Conservation (phyloP, 2,329 filamentous ascomycete species). For the Neoscytalidium dimidiatum region DNA sequence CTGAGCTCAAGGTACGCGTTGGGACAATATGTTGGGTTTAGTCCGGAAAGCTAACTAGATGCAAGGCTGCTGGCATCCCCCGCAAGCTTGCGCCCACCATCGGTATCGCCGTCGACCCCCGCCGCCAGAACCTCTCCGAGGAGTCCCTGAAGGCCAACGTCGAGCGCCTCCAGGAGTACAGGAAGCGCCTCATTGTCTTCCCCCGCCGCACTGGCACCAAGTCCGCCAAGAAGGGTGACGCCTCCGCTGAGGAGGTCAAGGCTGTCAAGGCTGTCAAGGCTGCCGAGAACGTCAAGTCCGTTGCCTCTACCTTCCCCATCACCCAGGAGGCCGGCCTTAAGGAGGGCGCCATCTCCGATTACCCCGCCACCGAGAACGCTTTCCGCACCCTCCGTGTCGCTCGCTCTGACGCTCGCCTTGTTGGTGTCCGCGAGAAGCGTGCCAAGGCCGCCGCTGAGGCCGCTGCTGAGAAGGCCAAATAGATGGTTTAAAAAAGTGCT, state of each 20-base stretch:
- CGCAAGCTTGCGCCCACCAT: slow-evolving; percentile 93
- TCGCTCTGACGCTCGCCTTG: slow-evolving; percentile 78
- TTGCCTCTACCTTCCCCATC: slow-evolving; percentile 70
- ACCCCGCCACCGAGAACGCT: slow-evolving; percentile 75
- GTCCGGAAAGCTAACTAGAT: slow-evolving; percentile 7
- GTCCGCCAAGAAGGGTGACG: slow-evolving; percentile 88
- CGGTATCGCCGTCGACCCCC: slow-evolving; percentile 94
- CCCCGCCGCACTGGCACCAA: slow-evolving; percentile 80
- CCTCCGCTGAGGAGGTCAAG: slow-evolving; percentile 79
- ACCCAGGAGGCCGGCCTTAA: slow-evolving; percentile 70
- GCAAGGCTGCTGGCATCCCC: slow-evolving; percentile 89
- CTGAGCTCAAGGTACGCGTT: slow-evolving; percentile 89
- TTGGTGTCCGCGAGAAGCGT: slow-evolving; percentile 90
- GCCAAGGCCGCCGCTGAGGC: slow-evolving; percentile 84
- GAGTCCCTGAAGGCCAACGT: slow-evolving; percentile 95
- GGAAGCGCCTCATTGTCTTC: slow-evolving; percentile 94
- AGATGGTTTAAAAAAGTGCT: slow-evolving; percentile 39
- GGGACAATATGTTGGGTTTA: background rate
- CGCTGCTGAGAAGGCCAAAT: slow-evolving; percentile 80
- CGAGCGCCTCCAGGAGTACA: slow-evolving; percentile 96
- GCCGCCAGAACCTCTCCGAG: slow-evolving; percentile 95
- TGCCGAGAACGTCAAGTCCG: slow-evolving; percentile 53
- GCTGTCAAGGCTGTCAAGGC: slow-evolving; percentile 62
- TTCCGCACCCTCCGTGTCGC: slow-evolving; percentile 83
- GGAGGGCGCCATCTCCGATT: slow-evolving; percentile 75